Conservation (phyloP, 2,329 filamentous ascomycete species). For the Aspergillus sp. region DNA sequence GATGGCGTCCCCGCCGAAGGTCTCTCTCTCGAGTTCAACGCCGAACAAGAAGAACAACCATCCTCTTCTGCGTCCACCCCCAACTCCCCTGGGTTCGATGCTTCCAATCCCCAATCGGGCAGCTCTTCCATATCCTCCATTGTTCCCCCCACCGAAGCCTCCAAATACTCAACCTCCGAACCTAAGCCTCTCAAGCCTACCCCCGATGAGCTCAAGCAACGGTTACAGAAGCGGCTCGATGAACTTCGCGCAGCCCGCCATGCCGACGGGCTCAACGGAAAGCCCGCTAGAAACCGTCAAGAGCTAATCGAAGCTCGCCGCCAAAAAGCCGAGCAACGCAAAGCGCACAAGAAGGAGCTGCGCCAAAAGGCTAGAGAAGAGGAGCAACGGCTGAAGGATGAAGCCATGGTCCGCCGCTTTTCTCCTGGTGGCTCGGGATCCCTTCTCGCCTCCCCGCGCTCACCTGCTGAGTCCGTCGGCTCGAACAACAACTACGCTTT, state of each 20-base stretch:
- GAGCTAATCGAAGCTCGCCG: slow-evolving; percentile 89
- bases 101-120: slow-evolving; percentile 51
- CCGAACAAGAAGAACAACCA: slow-evolving; percentile 36
- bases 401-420: slow-evolving; percentile 57
- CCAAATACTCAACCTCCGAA: slow-evolving; percentile 30
- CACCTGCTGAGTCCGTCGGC: slow-evolving; percentile 47
- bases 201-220: slow-evolving; percentile 72
- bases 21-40: slow-evolving; percentile 51
- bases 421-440: slow-evolving; percentile 62
- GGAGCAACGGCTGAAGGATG: slow-evolving; percentile 65
- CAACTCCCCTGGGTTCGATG: slow-evolving; percentile 60
- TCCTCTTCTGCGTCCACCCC: slow-evolving; percentile 52
- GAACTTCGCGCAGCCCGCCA: slow-evolving; percentile 82
- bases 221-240: slow-evolving; percentile 80
- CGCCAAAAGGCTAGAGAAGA: slow-evolving; percentile 76
- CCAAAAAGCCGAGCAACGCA: slow-evolving; percentile 82
- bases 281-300: slow-evolving; percentile 80
- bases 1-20: slow-evolving; percentile 50
- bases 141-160: slow-evolving; percentile 46
- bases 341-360: slow-evolving; percentile 84
- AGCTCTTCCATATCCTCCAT: slow-evolving; percentile 72
- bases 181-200: slow-evolving; percentile 69
- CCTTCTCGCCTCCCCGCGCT: slow-evolving; percentile 56
- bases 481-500: slow-evolving; percentile 76
- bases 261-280: slow-evolving; percentile 79